Evolutionary conservation across 768 basidiomycete genomes (phyloP), one percentile per base, ranked within the genome.

Genomic region (Podaxis mareebaensis): DNA sequence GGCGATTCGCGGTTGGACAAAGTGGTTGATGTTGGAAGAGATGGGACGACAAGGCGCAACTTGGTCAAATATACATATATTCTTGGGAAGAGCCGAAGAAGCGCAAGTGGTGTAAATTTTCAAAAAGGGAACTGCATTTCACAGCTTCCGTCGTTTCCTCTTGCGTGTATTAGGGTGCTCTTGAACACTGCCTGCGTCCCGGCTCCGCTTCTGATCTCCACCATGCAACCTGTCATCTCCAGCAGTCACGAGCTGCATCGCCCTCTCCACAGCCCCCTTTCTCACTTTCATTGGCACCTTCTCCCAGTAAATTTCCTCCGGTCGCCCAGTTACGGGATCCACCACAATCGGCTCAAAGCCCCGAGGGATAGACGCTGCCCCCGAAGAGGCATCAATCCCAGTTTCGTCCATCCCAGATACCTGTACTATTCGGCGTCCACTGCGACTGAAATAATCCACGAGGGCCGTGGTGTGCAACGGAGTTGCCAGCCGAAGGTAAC

Each of bases 301-400:
- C 60, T 86, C 82, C 92, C 92, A 93, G 68, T 93, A 93, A 40
- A 93, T 59, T 62, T 82, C 84, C 67, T 92, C 92, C 62, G 81
- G 78, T 71, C 76, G 85, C 3, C 90, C 92, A 3, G 73, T 69
- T 0, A 93, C 85, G 15, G 86, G 49, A 69, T 92, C 91, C 48
- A 84, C 68, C 17, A 58, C 24, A 13, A 92, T 78, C 0, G 74
- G 61, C 38, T 66, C 69, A n/a, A 24, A 30, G 40, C n/a, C 42
- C n/a, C 11, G 7, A 26, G 17, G n/a, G 39, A 33, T 33, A 33
- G 13, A 53, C 33, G 26, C 65, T 8, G 42, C 58, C 6, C 65
- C 66, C 1, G 65, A 56, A 10, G 64, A 24, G 4, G 56, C n/a
- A n/a, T 36, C 53, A 22, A 67, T 67, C 3, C 88, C 87, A 1